phyloP scores from a whole-genome alignment of 1,284 basidiomycete genomes.

The Cerrena zonata region DNA sequence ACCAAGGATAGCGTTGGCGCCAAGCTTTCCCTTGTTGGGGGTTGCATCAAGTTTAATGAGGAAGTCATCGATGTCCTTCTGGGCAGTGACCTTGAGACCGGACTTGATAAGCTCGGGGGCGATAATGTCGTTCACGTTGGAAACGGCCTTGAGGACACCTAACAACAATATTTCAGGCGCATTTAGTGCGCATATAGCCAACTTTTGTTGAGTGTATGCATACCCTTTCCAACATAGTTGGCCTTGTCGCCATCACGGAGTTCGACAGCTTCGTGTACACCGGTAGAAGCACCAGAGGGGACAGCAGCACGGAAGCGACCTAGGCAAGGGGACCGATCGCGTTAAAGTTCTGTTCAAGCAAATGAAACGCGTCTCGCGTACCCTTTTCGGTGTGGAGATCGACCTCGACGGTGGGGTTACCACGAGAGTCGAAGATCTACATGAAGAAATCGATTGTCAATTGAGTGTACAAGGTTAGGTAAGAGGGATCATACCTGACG shows the following conservation, averaged over 20 bases:
- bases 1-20: slow-evolving; percentile 98
- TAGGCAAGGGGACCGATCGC: slow-evolving; percentile 27
- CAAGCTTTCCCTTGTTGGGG: slow-evolving; percentile 98
- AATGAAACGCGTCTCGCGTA: slow-evolving; percentile 29
- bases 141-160: slow-evolving; percentile 92
- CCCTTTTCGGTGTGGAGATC: slow-evolving; percentile 86
- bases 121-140: slow-evolving; percentile 91
- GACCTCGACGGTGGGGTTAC: slow-evolving; percentile 94
- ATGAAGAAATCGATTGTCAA: no score
- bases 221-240: slow-evolving; percentile 93
- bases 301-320: slow-evolving; percentile 93
- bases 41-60: slow-evolving; percentile 98
- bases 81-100: slow-evolving; percentile 80
- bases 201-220: slow-evolving; percentile 6
- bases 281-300: slow-evolving; percentile 97
- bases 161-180: neutral
- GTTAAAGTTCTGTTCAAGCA: neutral
- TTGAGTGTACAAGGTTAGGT: neutral
- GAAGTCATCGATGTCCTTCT: slow-evolving; percentile 97
- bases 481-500: slow-evolving; percentile 61
- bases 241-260: slow-evolving; percentile 94
- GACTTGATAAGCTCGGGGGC: slow-evolving; percentile 87
- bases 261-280: slow-evolving; percentile 97
- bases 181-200: neutral
- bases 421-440: slow-evolving; percentile 96